phyloP scores from a whole-genome alignment of 805 yeast genomes.

The Metschnikowia proteae region DNA sequence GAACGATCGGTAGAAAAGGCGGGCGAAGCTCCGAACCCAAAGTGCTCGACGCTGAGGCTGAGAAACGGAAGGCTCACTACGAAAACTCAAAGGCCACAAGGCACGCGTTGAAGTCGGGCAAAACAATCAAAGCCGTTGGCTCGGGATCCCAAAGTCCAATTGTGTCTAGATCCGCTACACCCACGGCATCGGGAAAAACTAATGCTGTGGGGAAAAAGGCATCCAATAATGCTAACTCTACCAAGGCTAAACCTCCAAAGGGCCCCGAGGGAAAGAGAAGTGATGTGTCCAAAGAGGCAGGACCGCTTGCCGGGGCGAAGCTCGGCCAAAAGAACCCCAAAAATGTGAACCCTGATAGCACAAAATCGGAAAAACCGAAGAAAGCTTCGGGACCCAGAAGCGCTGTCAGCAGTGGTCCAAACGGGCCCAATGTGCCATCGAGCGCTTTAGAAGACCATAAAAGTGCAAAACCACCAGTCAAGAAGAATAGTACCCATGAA shows the following conservation, averaged over 20 bases:
- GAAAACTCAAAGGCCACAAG: constrained; percentile 29
- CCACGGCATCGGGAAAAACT: constrained; percentile 5
- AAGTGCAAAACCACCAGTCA: neutral
- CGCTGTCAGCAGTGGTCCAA: neutral
- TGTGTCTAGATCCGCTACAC: constrained; percentile 12
- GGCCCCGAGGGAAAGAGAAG: neutral
- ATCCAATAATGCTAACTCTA: neutral
- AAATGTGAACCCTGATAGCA: neutral
- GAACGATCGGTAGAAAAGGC: constrained; percentile 29
- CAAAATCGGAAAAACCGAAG: neutral
- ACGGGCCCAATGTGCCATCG: neutral
- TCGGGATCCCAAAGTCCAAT: constrained; percentile 17
- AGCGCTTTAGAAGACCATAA: neutral
- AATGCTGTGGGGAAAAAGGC: neutral
- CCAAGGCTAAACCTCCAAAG: neutral
- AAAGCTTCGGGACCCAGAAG: neutral
- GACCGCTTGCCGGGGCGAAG: neutral
- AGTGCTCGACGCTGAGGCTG: constrained; percentile 28
- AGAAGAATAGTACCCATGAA: neutral
- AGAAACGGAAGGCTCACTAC: constrained; percentile 38
- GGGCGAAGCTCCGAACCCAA: constrained; percentile 20
- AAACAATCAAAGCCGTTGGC: constrained; percentile 39
- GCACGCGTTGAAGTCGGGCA: constrained; percentile 33
- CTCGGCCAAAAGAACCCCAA: neutral
- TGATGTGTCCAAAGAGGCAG: neutral